Conservation (phyloP, 2,329 filamentous ascomycete species). For the Colletotrichum chrysophilum region DNA sequence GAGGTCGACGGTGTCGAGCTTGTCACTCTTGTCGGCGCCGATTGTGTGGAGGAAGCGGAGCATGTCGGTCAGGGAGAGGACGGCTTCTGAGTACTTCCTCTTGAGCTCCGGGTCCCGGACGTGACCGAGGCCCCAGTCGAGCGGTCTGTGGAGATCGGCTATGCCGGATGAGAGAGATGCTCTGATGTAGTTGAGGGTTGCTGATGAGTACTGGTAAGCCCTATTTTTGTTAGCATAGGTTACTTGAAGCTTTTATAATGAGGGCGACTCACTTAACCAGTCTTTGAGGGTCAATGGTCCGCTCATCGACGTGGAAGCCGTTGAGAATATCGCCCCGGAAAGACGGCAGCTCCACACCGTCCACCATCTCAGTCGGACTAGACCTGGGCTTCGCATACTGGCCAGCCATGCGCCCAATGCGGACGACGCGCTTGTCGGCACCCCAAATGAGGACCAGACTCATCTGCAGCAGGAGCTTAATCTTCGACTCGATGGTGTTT, state of each 20-base stretch:
- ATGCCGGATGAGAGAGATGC: conserved; percentile 85
- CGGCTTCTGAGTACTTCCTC: conserved; percentile 84
- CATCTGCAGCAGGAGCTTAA: conserved; percentile 97
- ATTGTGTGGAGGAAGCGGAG: conserved; percentile 94
- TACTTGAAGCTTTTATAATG: neutral
- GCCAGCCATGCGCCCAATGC: conserved; percentile 94
- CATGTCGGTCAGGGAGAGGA: conserved; percentile 86
- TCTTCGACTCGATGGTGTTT: conserved; percentile 90
- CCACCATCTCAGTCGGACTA: conserved; percentile 81
- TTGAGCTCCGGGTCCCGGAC: conserved; percentile 85
- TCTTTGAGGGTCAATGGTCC: conserved; percentile 81
- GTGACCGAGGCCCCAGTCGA: conserved; percentile 95
- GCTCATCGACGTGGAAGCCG: conserved; percentile 77
- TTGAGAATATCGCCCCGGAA: conserved; percentile 98
- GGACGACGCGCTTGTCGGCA: conserved; percentile 79
- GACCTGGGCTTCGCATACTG: conserved; percentile 97
- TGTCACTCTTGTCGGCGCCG: conserved; percentile 83
- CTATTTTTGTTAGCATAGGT: conserved; percentile 40
- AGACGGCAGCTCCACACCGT: conserved; percentile 82
- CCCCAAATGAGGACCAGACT: conserved; percentile 95
- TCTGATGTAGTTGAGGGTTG: conserved; percentile 92
- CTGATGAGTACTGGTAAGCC: conserved; percentile 95
- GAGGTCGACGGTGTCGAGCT: conserved; percentile 90
- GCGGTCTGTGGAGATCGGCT: conserved; percentile 88
- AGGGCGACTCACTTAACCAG: conserved; percentile 66